Conservation (phyloP, 768 basidiomycete genomes). For the Ramaria sp. region DNA sequence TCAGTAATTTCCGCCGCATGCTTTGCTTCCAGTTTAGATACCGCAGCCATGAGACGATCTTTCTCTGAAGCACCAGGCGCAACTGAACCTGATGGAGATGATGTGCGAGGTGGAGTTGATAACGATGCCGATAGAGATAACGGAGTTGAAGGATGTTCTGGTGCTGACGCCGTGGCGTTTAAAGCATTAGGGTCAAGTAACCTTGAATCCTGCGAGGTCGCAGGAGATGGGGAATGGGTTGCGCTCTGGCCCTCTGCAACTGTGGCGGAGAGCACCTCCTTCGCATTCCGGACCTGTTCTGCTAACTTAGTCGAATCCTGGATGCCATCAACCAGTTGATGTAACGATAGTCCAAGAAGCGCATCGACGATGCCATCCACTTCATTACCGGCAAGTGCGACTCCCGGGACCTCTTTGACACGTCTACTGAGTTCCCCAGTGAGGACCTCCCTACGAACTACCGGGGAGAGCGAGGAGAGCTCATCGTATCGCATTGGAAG, state of each 20-base stretch:
- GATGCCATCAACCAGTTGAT: constrained; percentile 66
- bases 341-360: constrained; percentile 58
- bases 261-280: constrained; percentile 12
- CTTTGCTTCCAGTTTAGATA: constrained; percentile 46
- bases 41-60: constrained; percentile 61
- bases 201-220: constrained; percentile 60
- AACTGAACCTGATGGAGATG: constrained; percentile 57
- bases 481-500: constrained; percentile 85
- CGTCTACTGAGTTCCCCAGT: constrained; percentile 75
- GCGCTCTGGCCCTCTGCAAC: constrained; percentile 10
- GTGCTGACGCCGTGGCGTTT: constrained; percentile 76
- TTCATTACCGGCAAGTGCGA: constrained; percentile 39
- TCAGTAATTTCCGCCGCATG: constrained; percentile 60
- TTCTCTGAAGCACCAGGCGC: constrained; percentile 55
- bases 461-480: constrained; percentile 69
- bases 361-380: constrained; percentile 61
- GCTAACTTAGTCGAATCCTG: constrained; percentile 57
- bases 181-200: constrained; percentile 52
- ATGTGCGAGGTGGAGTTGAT: constrained; percentile 77
- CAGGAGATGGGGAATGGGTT: constrained; percentile 22
- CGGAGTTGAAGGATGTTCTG: constrained; percentile 81
- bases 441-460: constrained; percentile 78
- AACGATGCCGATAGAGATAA: constrained; percentile 65
- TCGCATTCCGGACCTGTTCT: constrained; percentile 46
- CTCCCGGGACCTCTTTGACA: constrained; percentile 41